Base-by-base conservation (phyloP, 805 yeast species). In the Diddensiella caesifluorescens region DNA sequence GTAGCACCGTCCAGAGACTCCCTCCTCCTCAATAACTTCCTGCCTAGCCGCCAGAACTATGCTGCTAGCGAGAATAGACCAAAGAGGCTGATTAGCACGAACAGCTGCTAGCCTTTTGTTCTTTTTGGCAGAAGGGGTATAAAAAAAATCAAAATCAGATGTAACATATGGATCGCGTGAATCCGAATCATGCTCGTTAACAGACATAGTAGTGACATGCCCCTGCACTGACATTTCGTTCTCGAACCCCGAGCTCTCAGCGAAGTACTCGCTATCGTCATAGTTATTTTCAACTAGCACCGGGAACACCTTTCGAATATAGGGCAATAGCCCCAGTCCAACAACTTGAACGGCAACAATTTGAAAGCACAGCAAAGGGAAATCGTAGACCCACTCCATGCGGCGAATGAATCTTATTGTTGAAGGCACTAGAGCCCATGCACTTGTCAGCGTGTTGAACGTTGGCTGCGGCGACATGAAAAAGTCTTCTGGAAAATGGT, bases 11-110 rank as follows among this genome's bases (percentile, higher is more conserved):
- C 49, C 49, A 21, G 46, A 42, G 10, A 40, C 27, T 10, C 22
- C 38, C 6, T 20, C 39, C 5, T 28, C 34, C 16, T 34, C 41
- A 15, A 30, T 47, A 9, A 39, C 27, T 34, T 59, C 59, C 27
- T 59, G 61, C 3, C 62, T 44, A 5, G 63, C 61, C 1, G 64
- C 65, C 20, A 56, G 50, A 31, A 58, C 63, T 16, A 63, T 53
- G 10, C 56, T 48, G 22, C 55, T 52, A 2, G 67, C 67, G 22
- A 61, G 42, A 6, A 55, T 49, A 3, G 65, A 49, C 67, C 67
- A 62, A 3, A 63, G 41, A 1, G 64, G 63, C 38, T 63, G 67
- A 35, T 50, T 51, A 2, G 52, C 47, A 33, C 54, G 45, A 5
- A 52, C 52, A 2, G 46, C 43, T 10, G 51, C 54, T n/a, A 48